Base-by-base conservation (phyloP, 148 eudicot species). In the Beta vulgaris region DNA sequence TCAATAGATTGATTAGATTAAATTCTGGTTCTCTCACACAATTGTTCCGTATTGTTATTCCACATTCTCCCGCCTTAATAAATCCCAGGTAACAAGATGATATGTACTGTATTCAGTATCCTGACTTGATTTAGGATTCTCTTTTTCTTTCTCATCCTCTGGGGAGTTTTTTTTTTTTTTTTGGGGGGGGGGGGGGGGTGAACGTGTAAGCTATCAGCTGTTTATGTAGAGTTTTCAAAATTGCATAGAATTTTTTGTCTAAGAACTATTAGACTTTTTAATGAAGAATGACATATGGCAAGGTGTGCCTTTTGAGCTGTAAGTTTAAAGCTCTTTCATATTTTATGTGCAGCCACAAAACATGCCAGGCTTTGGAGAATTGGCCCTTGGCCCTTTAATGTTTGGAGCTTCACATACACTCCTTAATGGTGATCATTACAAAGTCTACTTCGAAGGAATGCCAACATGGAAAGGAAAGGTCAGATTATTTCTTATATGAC, bases 381-480 rank as follows among this genome's bases (percentile, higher is more conserved):
- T 95, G 83, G 97, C 99, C 31, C 96, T 95, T 81, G 86, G 86
- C 66, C 97, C 97, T 44, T 79, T 83, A 31, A 85, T 92, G 88
- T 86, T 95, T 80, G 99, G 99, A 79, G 92, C 97, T 77, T 95
- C 99, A 65, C 87, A 84, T 68, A 89, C 89, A 15, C 87, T 95
- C 28, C 86, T 95, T 54, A 95, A 92, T 82, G 99, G 84, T 39
- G 90, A 95, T 68, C 99, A 95, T 80, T 84, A 88, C 79, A 83
- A 79, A 70, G 88, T 95, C 69, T 95, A 95, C 86, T 95, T 86
- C 73, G 84, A 88, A 82, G 89, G 88, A 79, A 95, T 95, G 99
- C 96, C 99, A 54, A 63, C 77, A 31, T 92, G 89, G 91, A 87
- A 95, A 48, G 99, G 92, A 46, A 90, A 87, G 96, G 99, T 95